Base-by-base conservation (phyloP, 2,329 filamentous ascomycete species). In the Trichoderma arundinaceum region DNA sequence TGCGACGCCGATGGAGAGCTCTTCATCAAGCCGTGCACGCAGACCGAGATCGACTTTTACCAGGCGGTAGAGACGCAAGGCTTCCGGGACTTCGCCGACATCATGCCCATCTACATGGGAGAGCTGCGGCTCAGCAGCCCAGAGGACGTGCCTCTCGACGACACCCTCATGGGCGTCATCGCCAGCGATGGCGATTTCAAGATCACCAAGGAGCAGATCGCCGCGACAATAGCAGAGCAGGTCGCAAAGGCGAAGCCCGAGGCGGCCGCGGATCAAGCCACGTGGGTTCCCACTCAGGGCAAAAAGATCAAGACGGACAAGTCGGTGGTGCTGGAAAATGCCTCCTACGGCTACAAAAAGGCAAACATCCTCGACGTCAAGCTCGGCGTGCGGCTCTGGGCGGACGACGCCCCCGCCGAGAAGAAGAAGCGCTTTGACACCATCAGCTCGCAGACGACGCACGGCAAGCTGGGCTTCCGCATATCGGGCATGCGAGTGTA, bases 331-430 rank as follows among this genome's bases (percentile, higher is more conserved):
- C 82, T 98, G 33, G 90, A 94, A 74, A 97, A 97, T 75, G 86
- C 92, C 7, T 89, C 92, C 0, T 85, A 86, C 69, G 92, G 92
- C 0, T 98, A 94, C 81, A 86, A 86, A 72, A 86, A 87, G 66
- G 92, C 95, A 7, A 98, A 97, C 72, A 92, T 99, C 7, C 82
- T 99, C 66, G 95, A 99, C 74, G 86, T 96, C 69, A 99, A 99
- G 80, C 86, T 99, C 19, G 95, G 95, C 49, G 85, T 88, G 57
- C 86, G 92, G 38, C 80, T 99, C 6, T 98, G 93, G 90, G 94
- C 92, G 13, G 92, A 96, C 67, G 82, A 88, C 68, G 87, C 87
- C 28, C 82, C 85, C 0, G 70, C 76, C 32, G 81, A 87, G 72
- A 90, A 90, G 79, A 84, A 84, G 71, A 74, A 77, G 41, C 82